A percentile compares a stretch with the other conserved stretches of the same genome.
Evolutionary conservation across 371 early-diverging fungal species (phyloP).

Genomic region (Mucor mucedo): DNA sequence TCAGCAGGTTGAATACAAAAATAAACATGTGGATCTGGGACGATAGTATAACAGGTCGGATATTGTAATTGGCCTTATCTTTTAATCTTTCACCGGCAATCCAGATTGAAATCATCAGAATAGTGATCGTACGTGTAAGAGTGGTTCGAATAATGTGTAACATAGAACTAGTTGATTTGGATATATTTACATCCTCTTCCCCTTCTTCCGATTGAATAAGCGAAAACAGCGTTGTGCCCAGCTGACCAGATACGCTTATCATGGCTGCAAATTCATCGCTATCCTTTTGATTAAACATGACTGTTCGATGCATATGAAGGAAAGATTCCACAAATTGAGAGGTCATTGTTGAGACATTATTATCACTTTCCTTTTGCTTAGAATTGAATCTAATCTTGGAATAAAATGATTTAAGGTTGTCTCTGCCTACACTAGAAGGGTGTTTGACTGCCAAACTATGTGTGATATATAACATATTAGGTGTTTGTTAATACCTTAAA

Average conservation of each 20-base stretch:
- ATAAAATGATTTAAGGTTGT: slow-evolving; percentile 53
- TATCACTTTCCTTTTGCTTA: neutral
- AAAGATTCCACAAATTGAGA: slow-evolving; percentile 47
- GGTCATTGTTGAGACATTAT: slow-evolving; percentile 13
- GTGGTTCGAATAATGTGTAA: slow-evolving; percentile 46
- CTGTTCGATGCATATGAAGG: slow-evolving; percentile 42
- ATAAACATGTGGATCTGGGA: slow-evolving; percentile 39
- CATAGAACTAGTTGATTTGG: slow-evolving; percentile 16
- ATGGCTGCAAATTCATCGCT: slow-evolving; percentile 14
- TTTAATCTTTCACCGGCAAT: slow-evolving; percentile 42
- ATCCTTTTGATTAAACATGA: slow-evolving; percentile 41
- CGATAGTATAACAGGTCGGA: slow-evolving; percentile 31
- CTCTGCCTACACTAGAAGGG: slow-evolving; percentile 47
- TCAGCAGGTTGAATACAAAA: slow-evolving; percentile 37
- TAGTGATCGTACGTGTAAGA: slow-evolving; percentile 38
- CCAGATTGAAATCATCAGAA: slow-evolving; percentile 51
- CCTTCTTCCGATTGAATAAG: slow-evolving; percentile 2
- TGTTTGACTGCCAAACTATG: slow-evolving; percentile 47
- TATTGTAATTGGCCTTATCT: slow-evolving; percentile 33
- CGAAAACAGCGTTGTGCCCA: slow-evolving; percentile 15
- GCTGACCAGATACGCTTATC: slow-evolving; percentile 10
- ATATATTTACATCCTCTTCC: neutral
- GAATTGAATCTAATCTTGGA: slow-evolving; percentile 40
- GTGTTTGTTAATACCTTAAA: neutral
- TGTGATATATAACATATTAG: neutral